Evolutionary conservation across 768 basidiomycete genomes (phyloP), one percentile per base, ranked within the genome.

Genomic region (Russula ochroleuca): DNA sequence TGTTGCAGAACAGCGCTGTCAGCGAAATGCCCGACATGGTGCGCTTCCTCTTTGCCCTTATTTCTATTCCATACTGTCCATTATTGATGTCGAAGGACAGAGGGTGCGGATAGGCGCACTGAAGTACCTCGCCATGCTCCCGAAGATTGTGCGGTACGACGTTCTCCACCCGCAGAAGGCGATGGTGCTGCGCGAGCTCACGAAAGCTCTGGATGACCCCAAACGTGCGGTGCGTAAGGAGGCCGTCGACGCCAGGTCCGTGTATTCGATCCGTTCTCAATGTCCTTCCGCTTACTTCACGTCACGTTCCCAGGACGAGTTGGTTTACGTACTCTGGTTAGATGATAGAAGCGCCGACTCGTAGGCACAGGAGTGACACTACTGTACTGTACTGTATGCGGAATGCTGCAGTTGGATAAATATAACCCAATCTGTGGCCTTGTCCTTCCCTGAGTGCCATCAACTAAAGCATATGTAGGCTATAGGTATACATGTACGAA

Each of bases 201-300:
- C 81, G 0, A 84, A 80, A 65, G 83, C 81, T 5, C 74, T 98
- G 52, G 97, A 98, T 72, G 97, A 98, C 75, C 91, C 91, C n/a
- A 89, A 87, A 72, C 79, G 90, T 63, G 75, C 76, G 2, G 94
- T 99, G 9, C 80, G 97, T 58, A 87, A 84, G 69, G 92, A 90
- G 70, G 96, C 94, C 1, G 97, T 98, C 3, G 86, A 93, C 68
- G 88, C 93, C 38, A 70, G 88, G 81, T 80, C 23, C 10, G 64
- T 61, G 40, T 40, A 15, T 17, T 31, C 25, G 21, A 17, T 41
- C 52, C 10, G 1, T 14, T 52, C 13, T 56, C 6, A 2, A 14
- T 41, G 28, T 37, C 23, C n/a, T 9, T 38, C 43, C 8, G 4
- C 59, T 57, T 38, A 17, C 19, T 21, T 33, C 8, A 28, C 13